phyloP scores from a whole-genome alignment of 306 rosid species.

The Cucurbita argyrosperma region DNA sequence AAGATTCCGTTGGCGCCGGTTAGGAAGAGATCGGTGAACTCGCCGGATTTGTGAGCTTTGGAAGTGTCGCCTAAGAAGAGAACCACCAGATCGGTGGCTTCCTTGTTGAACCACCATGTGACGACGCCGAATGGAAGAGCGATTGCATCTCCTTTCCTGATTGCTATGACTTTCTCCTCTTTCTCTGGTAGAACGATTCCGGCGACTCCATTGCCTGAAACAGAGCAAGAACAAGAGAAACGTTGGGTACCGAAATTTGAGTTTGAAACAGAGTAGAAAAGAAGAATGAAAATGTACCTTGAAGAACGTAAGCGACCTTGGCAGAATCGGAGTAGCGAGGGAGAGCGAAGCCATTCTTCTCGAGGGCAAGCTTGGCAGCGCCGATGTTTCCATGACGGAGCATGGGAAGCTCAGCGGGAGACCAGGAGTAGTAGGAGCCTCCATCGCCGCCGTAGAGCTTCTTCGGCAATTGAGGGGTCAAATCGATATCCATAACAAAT shows the following conservation, averaged over 20 bases:
- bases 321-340: neutral
- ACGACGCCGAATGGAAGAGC: conserved; percentile 82
- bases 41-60: conserved; percentile 74
- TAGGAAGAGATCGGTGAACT: conserved; percentile 55
- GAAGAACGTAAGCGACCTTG: conserved; percentile 5
- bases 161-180: conserved; percentile 61
- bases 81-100: conserved; percentile 48
- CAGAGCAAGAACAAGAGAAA: no score
- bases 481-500: neutral
- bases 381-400: neutral
- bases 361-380: neutral
- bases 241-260: no score
- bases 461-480: neutral
- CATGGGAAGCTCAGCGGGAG: neutral
- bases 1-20: conserved; percentile 62
- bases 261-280: no score
- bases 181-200: conserved; percentile 64
- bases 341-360: neutral
- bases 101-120: conserved; percentile 76
- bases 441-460: neutral
- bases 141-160: conserved; percentile 68
- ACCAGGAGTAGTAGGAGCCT: neutral
- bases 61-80: conserved; percentile 69
- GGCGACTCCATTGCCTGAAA: conserved; percentile 40
- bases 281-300: neutral